These are phyloP conservation scores for Komagataella populi DNA, from an alignment of 805 yeast species.

Conservation along the genomic window DNA sequence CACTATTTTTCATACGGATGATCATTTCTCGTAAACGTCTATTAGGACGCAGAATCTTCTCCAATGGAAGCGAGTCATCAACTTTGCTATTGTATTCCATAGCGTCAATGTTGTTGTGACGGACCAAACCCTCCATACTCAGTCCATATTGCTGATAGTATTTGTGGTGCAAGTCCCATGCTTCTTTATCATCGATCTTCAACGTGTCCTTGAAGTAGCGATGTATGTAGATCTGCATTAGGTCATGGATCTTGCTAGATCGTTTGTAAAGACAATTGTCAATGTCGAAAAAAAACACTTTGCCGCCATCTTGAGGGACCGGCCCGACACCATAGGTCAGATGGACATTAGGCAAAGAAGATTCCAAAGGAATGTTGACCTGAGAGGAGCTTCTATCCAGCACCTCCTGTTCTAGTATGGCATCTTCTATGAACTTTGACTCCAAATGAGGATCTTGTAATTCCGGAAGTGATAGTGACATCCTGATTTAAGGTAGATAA, in stretches of 20 bases:
- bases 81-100: slow-evolving; percentile 78
- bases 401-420: not conserved
- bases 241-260: slow-evolving; percentile 62
- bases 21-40: slow-evolving; percentile 38
- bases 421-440: not conserved
- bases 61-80: slow-evolving; percentile 86
- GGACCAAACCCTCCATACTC: slow-evolving; percentile 80
- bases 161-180: slow-evolving; percentile 51
- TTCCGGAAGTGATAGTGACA: not conserved
- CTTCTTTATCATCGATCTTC: slow-evolving; percentile 54
- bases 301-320: slow-evolving; percentile 11
- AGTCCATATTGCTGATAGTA: slow-evolving; percentile 84
- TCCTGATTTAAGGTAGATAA: not conserved
- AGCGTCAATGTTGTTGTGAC: slow-evolving; percentile 67
- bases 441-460: not conserved
- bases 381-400: slow-evolving; percentile 1
- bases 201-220: slow-evolving; percentile 61
- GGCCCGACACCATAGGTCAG: slow-evolving; percentile 16
- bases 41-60: slow-evolving; percentile 59
- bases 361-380: not conserved
- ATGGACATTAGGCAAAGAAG: slow-evolving; percentile 12
- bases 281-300: slow-evolving; percentile 72
- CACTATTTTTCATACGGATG: slow-evolving; percentile 23
- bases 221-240: slow-evolving; percentile 82
- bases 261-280: slow-evolving; percentile 83